Evolutionary conservation across 1,139 yeast genomes (phyloP).

Genomic region (Nakaseomyces glabratus): DNA sequence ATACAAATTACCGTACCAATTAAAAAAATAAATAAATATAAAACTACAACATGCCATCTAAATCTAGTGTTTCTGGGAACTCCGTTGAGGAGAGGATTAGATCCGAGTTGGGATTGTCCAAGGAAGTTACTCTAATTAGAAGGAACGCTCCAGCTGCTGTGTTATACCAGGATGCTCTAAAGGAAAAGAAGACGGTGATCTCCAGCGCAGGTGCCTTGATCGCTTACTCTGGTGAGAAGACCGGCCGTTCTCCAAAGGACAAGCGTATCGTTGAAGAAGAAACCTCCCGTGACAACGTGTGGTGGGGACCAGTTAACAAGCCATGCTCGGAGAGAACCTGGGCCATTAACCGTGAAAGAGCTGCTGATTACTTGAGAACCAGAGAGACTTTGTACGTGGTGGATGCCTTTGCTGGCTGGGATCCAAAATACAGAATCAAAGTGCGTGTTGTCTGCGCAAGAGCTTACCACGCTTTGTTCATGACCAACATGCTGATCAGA

Average conservation of each 20-base stretch:
- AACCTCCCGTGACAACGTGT: slow-evolving; percentile 70
- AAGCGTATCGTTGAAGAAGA: slow-evolving; percentile 96
- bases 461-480: slow-evolving; percentile 96
- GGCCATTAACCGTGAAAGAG: slow-evolving; percentile 94
- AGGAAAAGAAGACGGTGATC: slow-evolving; percentile 84
- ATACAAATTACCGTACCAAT: too few relatives aligned
- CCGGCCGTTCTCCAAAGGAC: slow-evolving; percentile 98
- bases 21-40: slow-evolving; percentile 1
- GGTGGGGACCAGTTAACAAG: slow-evolving; percentile 99
- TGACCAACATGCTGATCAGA: slow-evolving; percentile 96
- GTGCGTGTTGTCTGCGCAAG: slow-evolving; percentile 96
- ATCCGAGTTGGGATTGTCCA: slow-evolving; percentile 30
- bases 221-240: slow-evolving; percentile 92
- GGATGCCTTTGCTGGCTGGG: slow-evolving; percentile 99
- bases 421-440: slow-evolving; percentile 93
- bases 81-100: slow-evolving; percentile 28
- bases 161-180: slow-evolving; percentile 87
- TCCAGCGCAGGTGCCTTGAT: slow-evolving; percentile 91
- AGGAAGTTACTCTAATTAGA: slow-evolving; percentile 34
- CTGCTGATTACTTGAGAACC: slow-evolving; percentile 92
- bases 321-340: slow-evolving; percentile 91
- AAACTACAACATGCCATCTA: slow-evolving; percentile 19
- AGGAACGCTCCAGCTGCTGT: slow-evolving; percentile 94
- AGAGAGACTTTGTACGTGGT: slow-evolving; percentile 90
- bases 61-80: slow-evolving; percentile 12